Evolutionary conservation across 1,284 basidiomycete genomes (phyloP).

Genomic region (Meira nashicola): DNA sequence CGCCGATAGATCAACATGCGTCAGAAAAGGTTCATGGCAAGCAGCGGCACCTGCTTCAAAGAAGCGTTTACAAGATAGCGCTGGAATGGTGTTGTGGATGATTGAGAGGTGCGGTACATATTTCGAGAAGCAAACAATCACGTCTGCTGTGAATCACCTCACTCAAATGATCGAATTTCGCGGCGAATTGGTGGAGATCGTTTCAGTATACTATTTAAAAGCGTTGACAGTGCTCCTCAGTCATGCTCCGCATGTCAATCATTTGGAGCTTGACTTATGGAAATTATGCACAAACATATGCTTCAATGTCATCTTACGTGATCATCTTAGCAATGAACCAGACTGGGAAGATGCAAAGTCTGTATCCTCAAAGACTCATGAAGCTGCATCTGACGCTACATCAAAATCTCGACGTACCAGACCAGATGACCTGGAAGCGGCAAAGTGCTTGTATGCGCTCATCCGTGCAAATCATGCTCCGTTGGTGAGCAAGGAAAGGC

Average conservation of each 20-base stretch:
- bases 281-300: conserved; percentile 64
- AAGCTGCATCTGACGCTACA: not conserved
- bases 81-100: conserved; percentile 67
- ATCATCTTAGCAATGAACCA: conserved; percentile 16
- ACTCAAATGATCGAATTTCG: conserved; percentile 62
- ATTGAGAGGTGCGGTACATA: conserved; percentile 61
- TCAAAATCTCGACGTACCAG: conserved; percentile 4
- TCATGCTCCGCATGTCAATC: conserved; percentile 72
- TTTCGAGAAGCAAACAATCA: conserved; percentile 61
- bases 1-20: conserved; percentile 61
- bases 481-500: conserved; percentile 16
- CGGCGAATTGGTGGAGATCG: conserved; percentile 61
- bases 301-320: conserved; percentile 56
- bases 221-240: conserved; percentile 64
- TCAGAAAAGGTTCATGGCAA: conserved; percentile 58
- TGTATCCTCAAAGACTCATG: not conserved
- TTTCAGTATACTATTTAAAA: conserved; percentile 77
- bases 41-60: conserved; percentile 55
- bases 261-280: conserved; percentile 68
- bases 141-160: conserved; percentile 66
- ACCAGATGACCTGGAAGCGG: conserved; percentile 29
- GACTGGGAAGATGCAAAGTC: conserved; percentile 1
- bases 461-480: conserved; percentile 25
- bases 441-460: conserved; percentile 28
- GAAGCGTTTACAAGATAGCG: conserved; percentile 63